Evolutionary conservation across 2,329 filamentous ascomycete genomes (phyloP), one percentile per base, ranked within the genome.

Genomic region (Colletotrichum sp.): DNA sequence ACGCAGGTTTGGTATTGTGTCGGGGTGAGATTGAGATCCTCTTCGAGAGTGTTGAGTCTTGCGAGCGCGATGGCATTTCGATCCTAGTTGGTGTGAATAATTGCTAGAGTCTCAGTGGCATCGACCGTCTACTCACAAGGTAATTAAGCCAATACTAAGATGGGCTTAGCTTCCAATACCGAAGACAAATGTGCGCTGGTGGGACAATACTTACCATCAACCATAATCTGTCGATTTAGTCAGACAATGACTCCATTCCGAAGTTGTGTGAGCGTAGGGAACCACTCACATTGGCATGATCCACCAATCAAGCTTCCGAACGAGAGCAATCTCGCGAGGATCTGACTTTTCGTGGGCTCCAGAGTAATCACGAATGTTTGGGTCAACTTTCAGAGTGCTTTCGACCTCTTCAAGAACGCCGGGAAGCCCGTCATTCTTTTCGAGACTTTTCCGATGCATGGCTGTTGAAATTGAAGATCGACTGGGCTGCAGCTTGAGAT

Each of bases 1-100:
- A 74, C 43, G 55, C 75, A 69, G 9, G 71, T 74, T 56, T 69
- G 70, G 16, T 69, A 77, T 48, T 75, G 69, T 10, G 75, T 75
- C 21, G 85, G 86, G 1, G 81, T 81, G 65, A 92, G 82, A 3
- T 84, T 81, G 9, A 92, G 82, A 52, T 92, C 88, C 13, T 87
- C 83, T 66, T 90, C 87, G 8, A 92, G 81, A 1, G 88, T 88
- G 69, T 90, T 88, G 24, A 92, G 79, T 43, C 87, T 84, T 4
- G 90, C 90, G 24, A 90, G 88, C 2, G 90, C 90, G 78, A 92
- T 91, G 52, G 91, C 89, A 71, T 89, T 90, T 16, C 88, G 84
- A 77, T 90, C 67, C 71, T 74, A 28, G 0, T 12, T 9, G 5
- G 3, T 26, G 13, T 38, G 10, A 63, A n/a, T 4, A 5, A 4